Evolutionary conservation across 768 basidiomycete genomes (phyloP).

Genomic region (Mycena floridula): DNA sequence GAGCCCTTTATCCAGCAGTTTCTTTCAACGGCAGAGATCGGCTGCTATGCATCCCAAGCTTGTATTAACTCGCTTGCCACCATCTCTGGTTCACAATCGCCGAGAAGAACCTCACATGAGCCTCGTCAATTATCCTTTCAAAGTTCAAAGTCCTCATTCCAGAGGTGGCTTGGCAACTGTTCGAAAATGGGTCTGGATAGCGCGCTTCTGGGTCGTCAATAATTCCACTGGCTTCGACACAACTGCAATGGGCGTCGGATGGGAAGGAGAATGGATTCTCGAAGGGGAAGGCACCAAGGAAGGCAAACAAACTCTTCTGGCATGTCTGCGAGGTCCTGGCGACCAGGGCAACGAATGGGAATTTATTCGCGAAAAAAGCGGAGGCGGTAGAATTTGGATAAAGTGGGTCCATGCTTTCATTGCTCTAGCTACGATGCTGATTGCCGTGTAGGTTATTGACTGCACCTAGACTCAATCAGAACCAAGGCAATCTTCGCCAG

Average conservation of each 20-base stretch:
- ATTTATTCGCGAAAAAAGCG: slow-evolving; percentile 56
- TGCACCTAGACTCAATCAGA: neutral
- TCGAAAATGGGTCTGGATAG: slow-evolving; percentile 63
- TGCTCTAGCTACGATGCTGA: neutral
- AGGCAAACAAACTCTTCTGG: slow-evolving; percentile 49
- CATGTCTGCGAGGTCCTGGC: slow-evolving; percentile 33
- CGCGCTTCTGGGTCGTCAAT: slow-evolving; percentile 26
- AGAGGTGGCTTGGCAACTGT: slow-evolving; percentile 54
- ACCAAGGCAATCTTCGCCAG: too few species aligned
- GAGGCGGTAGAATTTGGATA: slow-evolving; percentile 56
- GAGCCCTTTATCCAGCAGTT: slow-evolving; percentile 12
- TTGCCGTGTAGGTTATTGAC: neutral
- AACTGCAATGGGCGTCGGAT: slow-evolving; percentile 50
- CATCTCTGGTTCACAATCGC: slow-evolving; percentile 14
- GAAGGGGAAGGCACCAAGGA: slow-evolving; percentile 73
- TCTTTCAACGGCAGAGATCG: slow-evolving; percentile 26
- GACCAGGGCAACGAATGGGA: slow-evolving; percentile 37
- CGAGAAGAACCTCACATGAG: slow-evolving; percentile 39
- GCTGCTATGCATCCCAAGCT: slow-evolving; percentile 11
- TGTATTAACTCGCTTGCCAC: slow-evolving; percentile 1
- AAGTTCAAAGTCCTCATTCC: slow-evolving; percentile 55
- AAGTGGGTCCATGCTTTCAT: slow-evolving; percentile 32
- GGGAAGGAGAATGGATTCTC: slow-evolving; percentile 76
- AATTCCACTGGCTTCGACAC: neutral
- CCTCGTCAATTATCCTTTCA: slow-evolving; percentile 37